phyloP scores from a whole-genome alignment of 108 stramenopile species.

The Nitzschia inconspicua region DNA sequence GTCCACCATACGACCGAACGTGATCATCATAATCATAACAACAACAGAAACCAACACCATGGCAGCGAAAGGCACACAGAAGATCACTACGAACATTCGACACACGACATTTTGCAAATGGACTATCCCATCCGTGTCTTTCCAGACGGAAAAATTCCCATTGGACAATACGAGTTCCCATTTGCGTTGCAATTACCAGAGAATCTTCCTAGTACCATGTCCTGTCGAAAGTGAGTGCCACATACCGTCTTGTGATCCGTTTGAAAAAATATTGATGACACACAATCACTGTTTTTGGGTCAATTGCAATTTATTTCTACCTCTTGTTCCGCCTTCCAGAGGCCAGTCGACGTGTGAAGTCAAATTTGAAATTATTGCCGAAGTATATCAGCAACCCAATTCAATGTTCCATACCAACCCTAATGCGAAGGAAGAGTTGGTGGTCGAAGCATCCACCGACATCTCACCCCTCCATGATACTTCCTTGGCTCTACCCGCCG shows the following conservation, averaged over 20 bases:
- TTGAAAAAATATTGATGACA: not conserved
- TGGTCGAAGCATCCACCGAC: not conserved
- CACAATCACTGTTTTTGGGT: too few species aligned
- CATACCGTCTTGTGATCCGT: not conserved
- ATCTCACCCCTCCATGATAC: not conserved
- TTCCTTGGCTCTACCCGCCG: constrained; percentile 2
- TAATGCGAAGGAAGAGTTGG: not conserved
- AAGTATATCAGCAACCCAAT: constrained; percentile 5
- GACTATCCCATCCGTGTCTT: constrained; percentile 13
- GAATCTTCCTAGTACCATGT: constrained; percentile 17
- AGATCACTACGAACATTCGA: constrained; percentile 21
- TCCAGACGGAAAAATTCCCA: not conserved
- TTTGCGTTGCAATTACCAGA: constrained; percentile 8
- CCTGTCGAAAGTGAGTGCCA: not conserved
- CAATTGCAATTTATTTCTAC: too few species aligned
- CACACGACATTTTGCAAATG: constrained; percentile 5
- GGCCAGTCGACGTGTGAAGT: constrained; percentile 8
- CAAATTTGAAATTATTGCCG: constrained; percentile 9
- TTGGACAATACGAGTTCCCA: constrained; percentile 24
- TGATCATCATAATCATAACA: not conserved
- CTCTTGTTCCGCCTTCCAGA: too few species aligned
- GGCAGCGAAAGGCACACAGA: not conserved
- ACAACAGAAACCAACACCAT: not conserved
- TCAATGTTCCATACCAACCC: constrained; percentile 1
- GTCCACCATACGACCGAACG: constrained; percentile 6